Conservation (phyloP, 306 rosid genomes). For the Vigna angularis region DNA sequence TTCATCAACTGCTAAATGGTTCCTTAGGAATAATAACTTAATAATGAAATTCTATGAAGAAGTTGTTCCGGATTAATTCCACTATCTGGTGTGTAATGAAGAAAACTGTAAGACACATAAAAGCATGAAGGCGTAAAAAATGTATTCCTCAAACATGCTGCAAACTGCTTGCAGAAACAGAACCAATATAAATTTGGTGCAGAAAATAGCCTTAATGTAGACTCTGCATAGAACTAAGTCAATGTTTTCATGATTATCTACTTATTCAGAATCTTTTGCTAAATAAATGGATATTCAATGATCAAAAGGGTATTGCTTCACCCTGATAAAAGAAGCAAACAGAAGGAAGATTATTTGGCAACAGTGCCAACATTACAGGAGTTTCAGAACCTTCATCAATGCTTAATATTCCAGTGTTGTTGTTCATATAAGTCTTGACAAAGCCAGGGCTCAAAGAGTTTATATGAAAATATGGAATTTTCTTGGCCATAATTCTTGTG, state of each 20-base stretch:
- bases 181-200: background rate
- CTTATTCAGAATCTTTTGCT: background rate
- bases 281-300: background rate
- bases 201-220: background rate
- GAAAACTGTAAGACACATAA: background rate
- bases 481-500: slow-evolving; percentile 52
- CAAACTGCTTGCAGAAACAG: background rate
- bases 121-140: background rate
- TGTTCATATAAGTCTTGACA: slow-evolving; percentile 53
- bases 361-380: slow-evolving; percentile 46
- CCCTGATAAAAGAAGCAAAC: slow-evolving; percentile 47
- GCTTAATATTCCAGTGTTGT: slow-evolving; percentile 41
- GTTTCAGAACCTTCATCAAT: slow-evolving; percentile 54
- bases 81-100: background rate
- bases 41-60: background rate
- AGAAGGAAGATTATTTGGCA: slow-evolving; percentile 37
- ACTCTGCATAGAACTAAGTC: too few species aligned
- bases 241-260: background rate
- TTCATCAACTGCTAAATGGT: background rate
- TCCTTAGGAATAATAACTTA: background rate
- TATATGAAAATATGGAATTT: slow-evolving; percentile 40
- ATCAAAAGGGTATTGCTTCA: slow-evolving; percentile 47
- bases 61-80: background rate
- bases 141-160: background rate
- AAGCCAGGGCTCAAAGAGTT: slow-evolving; percentile 56